A percentile compares a stretch with the other conserved stretches of the same genome.
These are phyloP conservation scores for Umbelopsis sp. DNA, from an alignment of 192 early-diverging fungal genomes.

Conservation along the genomic window DNA sequence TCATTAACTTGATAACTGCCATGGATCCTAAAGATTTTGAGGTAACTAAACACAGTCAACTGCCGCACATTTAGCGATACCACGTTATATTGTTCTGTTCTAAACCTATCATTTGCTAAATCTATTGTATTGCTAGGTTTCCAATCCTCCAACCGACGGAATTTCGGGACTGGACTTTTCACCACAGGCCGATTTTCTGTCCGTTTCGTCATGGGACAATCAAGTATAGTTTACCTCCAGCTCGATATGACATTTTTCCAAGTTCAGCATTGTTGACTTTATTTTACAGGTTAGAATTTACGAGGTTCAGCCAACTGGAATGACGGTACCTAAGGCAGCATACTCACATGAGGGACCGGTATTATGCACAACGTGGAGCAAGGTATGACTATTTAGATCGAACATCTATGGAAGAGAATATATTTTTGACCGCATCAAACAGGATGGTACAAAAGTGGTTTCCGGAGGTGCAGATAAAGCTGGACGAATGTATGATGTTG, in stretches of 20 bases:
- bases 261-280: background rate
- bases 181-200: constrained; percentile 79
- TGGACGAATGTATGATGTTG: constrained; percentile 81
- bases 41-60: background rate
- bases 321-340: constrained; percentile 74
- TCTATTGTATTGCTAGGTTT: constrained; percentile 40
- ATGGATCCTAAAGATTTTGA: constrained; percentile 38
- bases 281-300: constrained; percentile 86
- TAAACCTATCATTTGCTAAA: background rate
- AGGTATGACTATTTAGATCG: constrained; percentile 45
- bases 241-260: background rate
- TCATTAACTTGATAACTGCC: background rate
- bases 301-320: constrained; percentile 80
- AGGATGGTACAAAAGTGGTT: constrained; percentile 90
- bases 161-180: constrained; percentile 84
- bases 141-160: constrained; percentile 71
- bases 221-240: constrained; percentile 27
- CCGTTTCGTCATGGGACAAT: constrained; percentile 92
- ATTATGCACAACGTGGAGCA: constrained; percentile 84
- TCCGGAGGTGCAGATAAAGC: constrained; percentile 93
- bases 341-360: constrained; percentile 84
- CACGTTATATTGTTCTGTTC: no score
- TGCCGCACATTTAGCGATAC: no score
- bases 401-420: background rate
- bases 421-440: background rate